A percentile compares a stretch with the other conserved stretches of the same genome.
Evolutionary conservation across 331 rosid genomes (phyloP).

Genomic region (Pyracantha coccinea): DNA sequence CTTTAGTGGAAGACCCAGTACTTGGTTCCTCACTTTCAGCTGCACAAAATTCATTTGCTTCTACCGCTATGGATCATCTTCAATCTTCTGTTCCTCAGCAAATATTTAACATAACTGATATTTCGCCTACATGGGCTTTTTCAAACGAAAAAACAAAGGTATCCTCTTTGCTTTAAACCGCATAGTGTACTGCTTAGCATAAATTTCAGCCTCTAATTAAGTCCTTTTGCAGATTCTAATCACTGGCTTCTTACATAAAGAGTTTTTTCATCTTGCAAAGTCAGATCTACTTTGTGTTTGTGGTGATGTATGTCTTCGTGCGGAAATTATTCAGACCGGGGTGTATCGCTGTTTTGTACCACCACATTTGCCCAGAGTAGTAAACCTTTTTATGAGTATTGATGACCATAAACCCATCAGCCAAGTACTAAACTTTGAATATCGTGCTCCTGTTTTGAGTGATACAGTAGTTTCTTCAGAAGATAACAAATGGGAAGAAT

Average conservation of each 20-base stretch:
- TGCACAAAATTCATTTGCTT: constrained; percentile 28
- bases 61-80: constrained; percentile 35
- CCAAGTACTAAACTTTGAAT: constrained; percentile 75
- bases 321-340: constrained; percentile 73
- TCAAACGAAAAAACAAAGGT: constrained; percentile 91
- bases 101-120: constrained; percentile 62
- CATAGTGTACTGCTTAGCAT: not conserved
- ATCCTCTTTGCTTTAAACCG: constrained; percentile 12
- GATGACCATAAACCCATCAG: constrained; percentile 85
- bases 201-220: constrained; percentile 12
- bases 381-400: constrained; percentile 62
- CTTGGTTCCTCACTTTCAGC: constrained; percentile 49
- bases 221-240: constrained; percentile 61
- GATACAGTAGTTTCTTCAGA: constrained; percentile 34
- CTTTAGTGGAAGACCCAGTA: constrained; percentile 42
- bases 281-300: constrained; percentile 58
- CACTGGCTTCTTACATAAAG: constrained; percentile 60
- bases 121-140: constrained; percentile 75
- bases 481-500: constrained; percentile 51
- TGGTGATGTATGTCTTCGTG: constrained; percentile 53
- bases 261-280: constrained; percentile 49
- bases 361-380: constrained; percentile 52
- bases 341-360: constrained; percentile 73
- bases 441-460: constrained; percentile 46
- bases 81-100: constrained; percentile 57